Evolutionary conservation across 139 green algal species (phyloP).

Genomic region (Auxenochlorella pyrenoidosa): DNA sequence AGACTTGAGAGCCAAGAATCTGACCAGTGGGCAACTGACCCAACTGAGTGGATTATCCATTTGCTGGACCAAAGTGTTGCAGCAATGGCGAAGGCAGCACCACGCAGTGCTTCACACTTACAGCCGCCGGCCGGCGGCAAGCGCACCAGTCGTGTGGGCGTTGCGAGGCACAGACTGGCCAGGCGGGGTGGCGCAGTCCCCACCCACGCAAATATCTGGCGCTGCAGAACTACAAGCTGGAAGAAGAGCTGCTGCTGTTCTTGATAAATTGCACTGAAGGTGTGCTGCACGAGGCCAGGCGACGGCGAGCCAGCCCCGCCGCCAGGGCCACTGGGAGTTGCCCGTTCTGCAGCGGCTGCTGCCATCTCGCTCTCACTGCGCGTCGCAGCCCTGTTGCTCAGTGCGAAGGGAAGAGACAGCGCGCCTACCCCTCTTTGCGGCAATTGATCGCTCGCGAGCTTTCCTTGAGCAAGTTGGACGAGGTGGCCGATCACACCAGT

Average conservation of each 20-base stretch:
- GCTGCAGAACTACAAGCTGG: constrained; percentile 42
- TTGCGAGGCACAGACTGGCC: constrained; percentile 29
- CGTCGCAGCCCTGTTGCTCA: background rate
- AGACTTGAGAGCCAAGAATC: too few species aligned
- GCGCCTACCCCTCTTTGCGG: background rate
- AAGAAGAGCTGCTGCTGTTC: constrained; percentile 41
- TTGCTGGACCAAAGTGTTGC: background rate
- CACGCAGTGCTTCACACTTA: too few species aligned
- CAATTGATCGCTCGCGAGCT: background rate
- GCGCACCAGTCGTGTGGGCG: constrained; percentile 38
- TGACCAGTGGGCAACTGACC: too few species aligned
- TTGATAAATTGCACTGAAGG: background rate
- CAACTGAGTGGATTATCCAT: too few species aligned
- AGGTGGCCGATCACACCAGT: too few species aligned
- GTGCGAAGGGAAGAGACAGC: background rate
- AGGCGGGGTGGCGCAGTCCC: background rate
- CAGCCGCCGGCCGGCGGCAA: too few species aligned
- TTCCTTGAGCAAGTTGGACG: too few species aligned
- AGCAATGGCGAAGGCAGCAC: too few species aligned
- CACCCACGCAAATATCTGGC: constrained; percentile 42
- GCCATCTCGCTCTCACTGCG: too few species aligned
- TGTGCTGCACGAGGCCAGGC: constrained; percentile 7
- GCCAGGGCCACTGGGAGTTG: too few species aligned
- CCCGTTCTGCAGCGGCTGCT: background rate
- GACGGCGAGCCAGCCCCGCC: too few species aligned